phyloP scores from a whole-genome alignment of 2,329 filamentous ascomycete genomes.

The Penicillium italicum region DNA sequence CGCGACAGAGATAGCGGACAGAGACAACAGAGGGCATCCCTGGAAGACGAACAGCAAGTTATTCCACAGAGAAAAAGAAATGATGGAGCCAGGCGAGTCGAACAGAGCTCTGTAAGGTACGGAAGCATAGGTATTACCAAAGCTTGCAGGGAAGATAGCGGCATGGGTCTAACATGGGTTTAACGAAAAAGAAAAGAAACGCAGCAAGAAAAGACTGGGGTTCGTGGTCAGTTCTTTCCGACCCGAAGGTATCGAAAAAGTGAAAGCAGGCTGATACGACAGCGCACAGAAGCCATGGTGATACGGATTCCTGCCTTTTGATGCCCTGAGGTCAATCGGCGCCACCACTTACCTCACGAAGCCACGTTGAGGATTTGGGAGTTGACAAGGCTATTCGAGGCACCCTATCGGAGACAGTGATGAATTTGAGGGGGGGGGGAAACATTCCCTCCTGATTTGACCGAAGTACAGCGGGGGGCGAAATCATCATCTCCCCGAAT shows the following conservation, averaged over 20 bases:
- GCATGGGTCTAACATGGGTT: constrained; percentile 18
- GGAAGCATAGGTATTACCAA: constrained; percentile 18
- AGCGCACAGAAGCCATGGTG: constrained; percentile 22
- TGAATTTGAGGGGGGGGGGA: background rate
- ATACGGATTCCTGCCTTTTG: constrained; percentile 22
- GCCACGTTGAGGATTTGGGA: constrained; percentile 18
- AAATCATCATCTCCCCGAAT: constrained; percentile 18
- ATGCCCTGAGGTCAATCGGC: constrained; percentile 11
- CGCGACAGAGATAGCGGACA: constrained; percentile 21
- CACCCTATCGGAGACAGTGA: constrained; percentile 20
- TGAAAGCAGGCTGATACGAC: constrained; percentile 23
- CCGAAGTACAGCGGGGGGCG: constrained; percentile 9
- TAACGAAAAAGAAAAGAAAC: constrained; percentile 20
- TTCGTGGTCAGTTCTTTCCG: constrained; percentile 25
- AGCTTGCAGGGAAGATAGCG: constrained; percentile 17
- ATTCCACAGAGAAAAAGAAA: constrained; percentile 28
- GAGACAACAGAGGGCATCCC: constrained; percentile 25
- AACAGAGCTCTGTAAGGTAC: constrained; percentile 27
- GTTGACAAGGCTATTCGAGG: constrained; percentile 15
- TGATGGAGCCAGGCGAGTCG: constrained; percentile 13
- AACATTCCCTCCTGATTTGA: background rate
- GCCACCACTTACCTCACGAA: constrained; percentile 24
- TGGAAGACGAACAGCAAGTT: constrained; percentile 24
- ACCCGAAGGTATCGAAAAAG: constrained; percentile 18
- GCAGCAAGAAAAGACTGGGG: constrained; percentile 21